Evolutionary conservation across 805 yeast genomes (phyloP).

Genomic region (Pichia pseudocactophila): DNA sequence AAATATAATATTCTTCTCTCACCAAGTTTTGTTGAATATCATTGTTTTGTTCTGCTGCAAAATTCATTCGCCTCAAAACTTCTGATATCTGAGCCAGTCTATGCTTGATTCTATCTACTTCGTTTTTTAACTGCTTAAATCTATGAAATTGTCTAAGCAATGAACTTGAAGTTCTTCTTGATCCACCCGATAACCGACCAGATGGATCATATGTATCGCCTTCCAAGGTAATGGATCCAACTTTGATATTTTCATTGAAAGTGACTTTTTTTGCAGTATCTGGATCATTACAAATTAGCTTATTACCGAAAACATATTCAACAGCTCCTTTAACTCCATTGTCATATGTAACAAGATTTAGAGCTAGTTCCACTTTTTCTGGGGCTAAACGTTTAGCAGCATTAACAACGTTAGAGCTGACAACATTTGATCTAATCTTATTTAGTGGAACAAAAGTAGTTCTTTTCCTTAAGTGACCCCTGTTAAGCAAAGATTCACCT

Average conservation of each 20-base stretch:
- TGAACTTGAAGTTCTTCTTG: slow-evolving; percentile 52
- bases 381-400: slow-evolving; percentile 75
- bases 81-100: slow-evolving; percentile 33
- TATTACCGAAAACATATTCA: slow-evolving; percentile 84
- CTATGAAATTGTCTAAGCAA: slow-evolving; percentile 58
- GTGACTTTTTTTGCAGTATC: slow-evolving; percentile 85
- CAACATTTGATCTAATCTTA: slow-evolving; percentile 57
- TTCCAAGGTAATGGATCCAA: slow-evolving; percentile 79
- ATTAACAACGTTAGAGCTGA: slow-evolving; percentile 43
- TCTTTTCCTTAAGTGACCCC: slow-evolving; percentile 68
- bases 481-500: slow-evolving; percentile 74
- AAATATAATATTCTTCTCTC: slow-evolving; percentile 50
- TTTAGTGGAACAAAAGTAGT: slow-evolving; percentile 90
- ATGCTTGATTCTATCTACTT: slow-evolving; percentile 31
- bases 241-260: slow-evolving; percentile 68
- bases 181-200: slow-evolving; percentile 95
- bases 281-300: slow-evolving; percentile 82
- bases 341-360: slow-evolving; percentile 70
- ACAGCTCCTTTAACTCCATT: slow-evolving; percentile 67
- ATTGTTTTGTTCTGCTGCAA: slow-evolving; percentile 40
- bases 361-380: slow-evolving; percentile 80
- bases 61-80: slow-evolving; percentile 35
- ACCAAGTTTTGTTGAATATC: slow-evolving; percentile 50
- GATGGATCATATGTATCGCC: slow-evolving; percentile 96
- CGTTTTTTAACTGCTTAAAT: slow-evolving; percentile 35